phyloP scores from a whole-genome alignment of 2,329 filamentous ascomycete species.

The Phoma sp. region DNA sequence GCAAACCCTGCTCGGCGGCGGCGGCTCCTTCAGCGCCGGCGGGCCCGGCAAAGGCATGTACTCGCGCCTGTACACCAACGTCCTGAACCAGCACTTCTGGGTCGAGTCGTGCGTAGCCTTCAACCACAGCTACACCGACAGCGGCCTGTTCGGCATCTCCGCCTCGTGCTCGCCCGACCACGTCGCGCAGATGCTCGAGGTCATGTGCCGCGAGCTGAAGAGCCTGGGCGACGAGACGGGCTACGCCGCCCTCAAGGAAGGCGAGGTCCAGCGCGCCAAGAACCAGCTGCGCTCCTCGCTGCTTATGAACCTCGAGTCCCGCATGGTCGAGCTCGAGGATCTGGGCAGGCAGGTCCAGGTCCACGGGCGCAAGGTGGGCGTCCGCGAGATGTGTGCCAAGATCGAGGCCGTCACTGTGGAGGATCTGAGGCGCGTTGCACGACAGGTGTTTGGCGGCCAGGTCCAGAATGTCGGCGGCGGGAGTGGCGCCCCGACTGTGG shows the following conservation, averaged over 20 bases:
- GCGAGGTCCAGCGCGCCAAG: conserved; percentile 90
- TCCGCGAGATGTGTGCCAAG: conserved; percentile 87
- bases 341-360: conserved; percentile 94
- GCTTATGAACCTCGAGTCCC: conserved; percentile 95
- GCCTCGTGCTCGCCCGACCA: conserved; percentile 81
- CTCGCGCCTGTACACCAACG: conserved; percentile 94
- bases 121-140: conserved; percentile 97
- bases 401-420: conserved; percentile 82
- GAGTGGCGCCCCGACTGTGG: conserved; percentile 89
- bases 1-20: conserved; percentile 93
- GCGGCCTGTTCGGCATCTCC: conserved; percentile 91
- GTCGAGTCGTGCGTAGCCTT: conserved; percentile 95
- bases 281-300: conserved; percentile 91
- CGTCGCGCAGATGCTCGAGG: conserved; percentile 84
- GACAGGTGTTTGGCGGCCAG: conserved; percentile 75
- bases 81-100: conserved; percentile 97
- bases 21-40: conserved; percentile 94
- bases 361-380: conserved; percentile 90
- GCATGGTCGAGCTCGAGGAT: conserved; percentile 98
- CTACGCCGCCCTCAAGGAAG: conserved; percentile 71
- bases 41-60: conserved; percentile 99
- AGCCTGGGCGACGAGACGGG: conserved; percentile 77
- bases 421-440: conserved; percentile 83
- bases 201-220: conserved; percentile 90
- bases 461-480: conserved; percentile 77